Conservation (phyloP, 1,139 yeast species). For the Kodamaea suecica region DNA sequence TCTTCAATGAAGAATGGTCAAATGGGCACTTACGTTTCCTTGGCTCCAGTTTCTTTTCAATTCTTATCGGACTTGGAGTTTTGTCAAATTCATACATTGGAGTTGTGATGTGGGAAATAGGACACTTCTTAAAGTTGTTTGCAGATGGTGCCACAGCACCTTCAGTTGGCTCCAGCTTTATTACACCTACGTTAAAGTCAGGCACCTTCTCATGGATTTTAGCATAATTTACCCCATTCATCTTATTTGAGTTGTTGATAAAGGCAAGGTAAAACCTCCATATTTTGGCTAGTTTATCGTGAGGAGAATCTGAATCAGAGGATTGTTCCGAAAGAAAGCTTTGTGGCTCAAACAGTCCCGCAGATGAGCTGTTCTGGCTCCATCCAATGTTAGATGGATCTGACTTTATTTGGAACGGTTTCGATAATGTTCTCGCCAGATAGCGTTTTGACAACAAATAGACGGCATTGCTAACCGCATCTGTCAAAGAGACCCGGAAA, state of each 20-base stretch:
- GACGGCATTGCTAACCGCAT: slow-evolving; percentile 22
- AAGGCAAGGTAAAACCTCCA: slow-evolving; percentile 45
- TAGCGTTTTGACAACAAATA: no score
- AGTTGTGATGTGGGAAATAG: slow-evolving; percentile 29
- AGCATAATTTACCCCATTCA: slow-evolving; percentile 31
- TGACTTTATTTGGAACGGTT: slow-evolving; percentile 24
- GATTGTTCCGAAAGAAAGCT: not conserved
- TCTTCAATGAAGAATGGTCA: slow-evolving; percentile 24
- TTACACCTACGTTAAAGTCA: slow-evolving; percentile 16
- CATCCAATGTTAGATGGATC: no score
- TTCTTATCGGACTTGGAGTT: not conserved
- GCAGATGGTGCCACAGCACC: not conserved
- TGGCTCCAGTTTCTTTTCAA: not conserved
- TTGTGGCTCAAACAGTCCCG: no score
- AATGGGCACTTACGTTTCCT: slow-evolving; percentile 32
- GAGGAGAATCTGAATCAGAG: not conserved
- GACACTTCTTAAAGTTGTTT: slow-evolving; percentile 22
- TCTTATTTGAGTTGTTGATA: slow-evolving; percentile 29
- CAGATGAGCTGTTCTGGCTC: not conserved
- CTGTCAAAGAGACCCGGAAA: slow-evolving; percentile 19
- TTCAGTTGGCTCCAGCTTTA: slow-evolving; percentile 7
- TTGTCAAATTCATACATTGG: slow-evolving; percentile 18
- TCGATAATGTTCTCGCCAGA: slow-evolving; percentile 14
- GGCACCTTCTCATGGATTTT: slow-evolving; percentile 33
- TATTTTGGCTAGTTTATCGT: slow-evolving; percentile 28